Evolutionary conservation across 176 grass and related monocot genomes (phyloP).

Genomic region (Oryza rufipogon): DNA sequence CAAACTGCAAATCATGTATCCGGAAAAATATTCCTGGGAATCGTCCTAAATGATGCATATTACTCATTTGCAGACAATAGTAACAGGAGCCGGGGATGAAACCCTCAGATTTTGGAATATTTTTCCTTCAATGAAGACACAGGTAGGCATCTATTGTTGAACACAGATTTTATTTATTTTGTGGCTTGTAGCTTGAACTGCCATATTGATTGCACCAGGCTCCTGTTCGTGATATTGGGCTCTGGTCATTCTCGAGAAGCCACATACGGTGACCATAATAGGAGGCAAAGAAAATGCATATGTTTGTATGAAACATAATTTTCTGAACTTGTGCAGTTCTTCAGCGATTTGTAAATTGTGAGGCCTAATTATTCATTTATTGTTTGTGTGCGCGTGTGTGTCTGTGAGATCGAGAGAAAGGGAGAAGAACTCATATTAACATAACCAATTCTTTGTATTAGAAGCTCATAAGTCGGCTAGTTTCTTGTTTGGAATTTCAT

Average conservation of each 20-base stretch:
- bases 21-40: background rate
- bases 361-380: slow-evolving; percentile 33
- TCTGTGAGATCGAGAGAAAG: background rate
- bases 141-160: slow-evolving; percentile 44
- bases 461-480: background rate
- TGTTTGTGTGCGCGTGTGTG: slow-evolving; percentile 2
- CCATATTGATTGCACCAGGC: slow-evolving; percentile 53
- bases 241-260: slow-evolving; percentile 80
- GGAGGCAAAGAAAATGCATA: slow-evolving; percentile 18
- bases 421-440: slow-evolving; percentile 1
- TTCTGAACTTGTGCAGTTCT: slow-evolving; percentile 38
- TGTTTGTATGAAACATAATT: slow-evolving; percentile 14
- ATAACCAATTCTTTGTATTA: slow-evolving; percentile 32
- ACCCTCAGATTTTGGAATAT: slow-evolving; percentile 97
- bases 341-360: slow-evolving; percentile 53
- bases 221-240: slow-evolving; percentile 77
- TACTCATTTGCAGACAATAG: slow-evolving; percentile 75
- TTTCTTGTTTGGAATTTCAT: slow-evolving; percentile 18
- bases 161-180: background rate
- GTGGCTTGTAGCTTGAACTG: background rate
- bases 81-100: slow-evolving; percentile 91
- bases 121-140: slow-evolving; percentile 83
- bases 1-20: background rate
- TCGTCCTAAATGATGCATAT: background rate
- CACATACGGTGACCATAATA: slow-evolving; percentile 73